Conservation (phyloP, 1,139 yeast genomes). For the Hyphopichia wangnamkhiaoensis region DNA sequence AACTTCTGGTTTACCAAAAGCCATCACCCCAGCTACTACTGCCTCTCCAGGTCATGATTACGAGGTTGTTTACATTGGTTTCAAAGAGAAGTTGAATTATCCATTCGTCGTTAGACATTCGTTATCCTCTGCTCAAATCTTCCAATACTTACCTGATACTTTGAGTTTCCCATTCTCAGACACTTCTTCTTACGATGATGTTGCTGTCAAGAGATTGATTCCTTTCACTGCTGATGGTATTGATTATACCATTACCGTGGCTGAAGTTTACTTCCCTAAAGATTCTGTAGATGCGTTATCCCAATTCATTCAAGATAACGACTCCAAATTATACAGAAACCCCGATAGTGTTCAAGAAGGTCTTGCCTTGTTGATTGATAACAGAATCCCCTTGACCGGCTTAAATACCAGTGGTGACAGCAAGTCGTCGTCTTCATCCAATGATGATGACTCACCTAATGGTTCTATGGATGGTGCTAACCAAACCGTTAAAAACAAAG, state of each 20-base stretch:
- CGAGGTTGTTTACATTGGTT: slow-evolving; percentile 66
- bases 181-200: slow-evolving; percentile 31
- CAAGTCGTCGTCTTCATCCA: slow-evolving; percentile 16
- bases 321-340: slow-evolving; percentile 53
- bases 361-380: slow-evolving; percentile 61
- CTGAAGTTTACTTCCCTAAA: slow-evolving; percentile 73
- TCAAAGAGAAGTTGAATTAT: slow-evolving; percentile 65
- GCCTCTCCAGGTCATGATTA: slow-evolving; percentile 50
- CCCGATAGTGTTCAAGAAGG: slow-evolving; percentile 46
- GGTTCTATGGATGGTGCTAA: slow-evolving; percentile 46
- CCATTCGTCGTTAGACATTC: slow-evolving; percentile 70
- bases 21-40: slow-evolving; percentile 57
- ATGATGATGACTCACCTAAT: slow-evolving; percentile 19
- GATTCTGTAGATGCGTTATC: slow-evolving; percentile 46
- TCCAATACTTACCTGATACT: slow-evolving; percentile 64
- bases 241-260: slow-evolving; percentile 68
- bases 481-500: slow-evolving; percentile 26
- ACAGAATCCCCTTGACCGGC: slow-evolving; percentile 62
- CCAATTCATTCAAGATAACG: slow-evolving; percentile 38
- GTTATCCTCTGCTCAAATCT: slow-evolving; percentile 72
- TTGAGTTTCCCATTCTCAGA: slow-evolving; percentile 52
- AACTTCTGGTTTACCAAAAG: slow-evolving; percentile 65
- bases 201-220: slow-evolving; percentile 60
- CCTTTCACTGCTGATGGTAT: slow-evolving; percentile 59
- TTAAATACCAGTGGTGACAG: slow-evolving; percentile 29